Conservation (phyloP, 2,329 filamentous ascomycete genomes). For the Byssochlamys sp. region DNA sequence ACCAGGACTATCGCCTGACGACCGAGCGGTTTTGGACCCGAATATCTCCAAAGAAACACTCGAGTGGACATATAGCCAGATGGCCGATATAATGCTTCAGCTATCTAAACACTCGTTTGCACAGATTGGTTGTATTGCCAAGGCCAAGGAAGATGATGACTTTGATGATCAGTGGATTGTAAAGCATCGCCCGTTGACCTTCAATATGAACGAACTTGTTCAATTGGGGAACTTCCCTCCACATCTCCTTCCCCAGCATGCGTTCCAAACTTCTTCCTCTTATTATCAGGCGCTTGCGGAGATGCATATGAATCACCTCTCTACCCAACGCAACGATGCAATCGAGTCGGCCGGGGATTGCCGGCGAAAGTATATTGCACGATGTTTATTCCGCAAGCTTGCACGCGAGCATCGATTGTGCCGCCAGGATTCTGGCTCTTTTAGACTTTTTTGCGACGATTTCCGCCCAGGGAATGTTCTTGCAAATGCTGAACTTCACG, state of each 20-base stretch:
- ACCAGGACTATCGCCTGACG: conserved; percentile 12
- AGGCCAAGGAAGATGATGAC: conserved; percentile 11
- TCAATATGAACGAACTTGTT: conserved; percentile 35
- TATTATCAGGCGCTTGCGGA: conserved; percentile 34
- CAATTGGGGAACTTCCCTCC: conserved; percentile 15
- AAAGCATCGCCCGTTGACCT: conserved; percentile 28
- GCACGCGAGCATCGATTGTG: conserved; percentile 6
- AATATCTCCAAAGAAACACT: conserved; percentile 25
- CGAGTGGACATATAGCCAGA: conserved; percentile 28
- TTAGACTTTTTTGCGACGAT: conserved; percentile 18
- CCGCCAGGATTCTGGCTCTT: conserved; percentile 16
- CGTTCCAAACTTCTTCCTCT: conserved; percentile 25
- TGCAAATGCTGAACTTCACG: conserved; percentile 10
- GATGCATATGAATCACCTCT: conserved; percentile 33
- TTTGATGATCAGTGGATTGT: conserved; percentile 17
- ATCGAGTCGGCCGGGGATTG: conserved; percentile 17
- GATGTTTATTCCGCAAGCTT: conserved; percentile 14
- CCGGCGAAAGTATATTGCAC: conserved; percentile 12
- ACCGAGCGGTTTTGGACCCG: conserved; percentile 24
- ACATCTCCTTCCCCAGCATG: conserved; percentile 7
- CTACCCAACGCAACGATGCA: conserved; percentile 31
- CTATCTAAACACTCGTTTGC: conserved; percentile 26
- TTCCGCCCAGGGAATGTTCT: conserved; percentile 19
- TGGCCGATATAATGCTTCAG: conserved; percentile 34
- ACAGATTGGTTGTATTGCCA: conserved; percentile 31